Evolutionary conservation across 2,329 filamentous ascomycete genomes (phyloP).

Genomic region (Alternaria triticimaculans): DNA sequence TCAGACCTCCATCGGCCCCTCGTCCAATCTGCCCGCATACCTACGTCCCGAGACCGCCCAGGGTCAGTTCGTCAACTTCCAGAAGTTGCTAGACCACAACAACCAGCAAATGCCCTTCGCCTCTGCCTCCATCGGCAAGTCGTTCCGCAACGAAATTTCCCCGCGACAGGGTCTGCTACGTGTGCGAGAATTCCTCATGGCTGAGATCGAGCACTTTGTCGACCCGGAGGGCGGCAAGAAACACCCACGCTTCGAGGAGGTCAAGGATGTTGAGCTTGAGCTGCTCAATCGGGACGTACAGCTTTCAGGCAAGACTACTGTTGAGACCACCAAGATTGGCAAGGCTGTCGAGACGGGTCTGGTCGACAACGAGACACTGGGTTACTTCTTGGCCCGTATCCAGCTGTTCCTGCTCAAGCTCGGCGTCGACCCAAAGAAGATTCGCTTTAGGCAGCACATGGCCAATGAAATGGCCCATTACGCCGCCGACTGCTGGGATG

Average conservation of each 20-base stretch:
- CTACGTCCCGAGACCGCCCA: conserved; percentile 86
- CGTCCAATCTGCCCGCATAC: conserved; percentile 76
- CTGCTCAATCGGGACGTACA: conserved; percentile 87
- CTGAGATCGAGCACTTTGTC: conserved; percentile 98
- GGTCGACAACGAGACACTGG: conserved; percentile 96
- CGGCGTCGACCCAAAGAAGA: conserved; percentile 84
- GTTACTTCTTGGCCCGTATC: conserved; percentile 95
- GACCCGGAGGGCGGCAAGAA: conserved; percentile 95
- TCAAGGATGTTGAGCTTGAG: conserved; percentile 81
- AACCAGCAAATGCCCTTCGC: conserved; percentile 95
- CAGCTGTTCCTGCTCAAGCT: conserved; percentile 88
- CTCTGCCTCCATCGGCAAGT: conserved; percentile 95
- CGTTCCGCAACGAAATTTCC: conserved; percentile 97
- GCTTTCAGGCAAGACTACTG: conserved; percentile 80
- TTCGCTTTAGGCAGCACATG: conserved; percentile 98
- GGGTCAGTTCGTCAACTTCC: conserved; percentile 97
- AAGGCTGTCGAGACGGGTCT: conserved; percentile 82
- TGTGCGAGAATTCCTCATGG: conserved; percentile 98
- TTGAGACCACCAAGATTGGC: conserved; percentile 77
- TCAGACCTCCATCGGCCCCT: conserved; percentile 91
- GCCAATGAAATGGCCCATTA: conserved; percentile 91
- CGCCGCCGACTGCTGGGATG: conserved; percentile 97
- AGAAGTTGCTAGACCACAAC: conserved; percentile 96
- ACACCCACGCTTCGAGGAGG: conserved; percentile 84
- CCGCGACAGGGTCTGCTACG: conserved; percentile 88